Evolutionary conservation across 1,284 basidiomycete species (phyloP).

Genomic region (Trichosporon inkin): DNA sequence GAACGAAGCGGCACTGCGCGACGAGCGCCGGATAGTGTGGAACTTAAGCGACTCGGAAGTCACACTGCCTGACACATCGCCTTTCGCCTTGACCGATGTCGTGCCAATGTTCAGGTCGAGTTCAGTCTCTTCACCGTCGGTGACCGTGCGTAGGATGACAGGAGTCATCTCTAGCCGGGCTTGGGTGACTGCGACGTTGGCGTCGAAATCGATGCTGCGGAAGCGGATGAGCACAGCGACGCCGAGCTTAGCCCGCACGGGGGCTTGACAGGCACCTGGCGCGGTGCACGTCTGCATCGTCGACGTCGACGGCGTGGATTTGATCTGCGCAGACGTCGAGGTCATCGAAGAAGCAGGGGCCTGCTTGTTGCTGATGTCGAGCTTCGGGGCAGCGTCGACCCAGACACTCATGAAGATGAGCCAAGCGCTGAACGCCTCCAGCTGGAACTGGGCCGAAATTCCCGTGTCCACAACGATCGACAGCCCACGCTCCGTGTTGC

Average conservation of each 20-base stretch:
- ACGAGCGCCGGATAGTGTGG: slow-evolving; percentile 62
- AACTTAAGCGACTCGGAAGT: slow-evolving; percentile 69
- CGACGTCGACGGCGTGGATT: background rate
- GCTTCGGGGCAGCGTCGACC: slow-evolving; percentile 41
- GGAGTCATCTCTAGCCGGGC: slow-evolving; percentile 63
- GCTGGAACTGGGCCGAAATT: slow-evolving; percentile 38
- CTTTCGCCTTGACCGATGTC: slow-evolving; percentile 61
- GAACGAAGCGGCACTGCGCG: slow-evolving; percentile 36
- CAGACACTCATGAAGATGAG: slow-evolving; percentile 45
- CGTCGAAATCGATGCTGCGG: slow-evolving; percentile 64
- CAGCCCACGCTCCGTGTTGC: slow-evolving; percentile 51
- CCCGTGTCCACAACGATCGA: slow-evolving; percentile 49
- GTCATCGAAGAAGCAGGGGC: background rate
- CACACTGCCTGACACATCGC: slow-evolving; percentile 69
- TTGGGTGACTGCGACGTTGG: slow-evolving; percentile 62
- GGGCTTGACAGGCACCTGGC: background rate
- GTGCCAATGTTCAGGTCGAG: slow-evolving; percentile 64
- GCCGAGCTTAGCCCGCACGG: slow-evolving; percentile 21
- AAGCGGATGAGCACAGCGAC: slow-evolving; percentile 61
- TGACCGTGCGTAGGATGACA: slow-evolving; percentile 41
- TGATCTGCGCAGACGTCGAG: background rate
- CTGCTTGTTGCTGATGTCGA: slow-evolving; percentile 22
- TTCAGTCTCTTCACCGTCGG: slow-evolving; percentile 40
- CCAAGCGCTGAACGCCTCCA: slow-evolving; percentile 45
- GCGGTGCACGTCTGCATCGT: background rate